phyloP scores from a whole-genome alignment of 768 basidiomycete genomes.

The Pisolithus marmoratus region DNA sequence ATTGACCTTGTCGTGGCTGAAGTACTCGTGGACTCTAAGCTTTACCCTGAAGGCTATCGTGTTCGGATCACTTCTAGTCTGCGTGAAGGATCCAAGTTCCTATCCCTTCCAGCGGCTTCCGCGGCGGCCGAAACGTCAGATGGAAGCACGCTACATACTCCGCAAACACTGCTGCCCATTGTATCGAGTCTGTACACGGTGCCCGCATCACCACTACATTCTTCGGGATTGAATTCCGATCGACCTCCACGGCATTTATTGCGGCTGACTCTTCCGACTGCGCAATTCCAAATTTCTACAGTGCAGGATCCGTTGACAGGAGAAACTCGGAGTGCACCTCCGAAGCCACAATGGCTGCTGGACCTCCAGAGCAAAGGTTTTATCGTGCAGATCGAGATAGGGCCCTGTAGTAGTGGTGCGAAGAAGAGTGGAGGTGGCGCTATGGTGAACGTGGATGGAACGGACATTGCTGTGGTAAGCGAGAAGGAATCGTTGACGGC shows the following conservation, averaged over 20 bases:
- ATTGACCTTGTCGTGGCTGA: slow-evolving; percentile 75
- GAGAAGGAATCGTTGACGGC: slow-evolving; percentile 75
- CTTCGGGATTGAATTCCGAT: slow-evolving; percentile 54
- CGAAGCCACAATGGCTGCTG: slow-evolving; percentile 68
- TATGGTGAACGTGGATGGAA: slow-evolving; percentile 32
- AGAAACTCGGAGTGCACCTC: slow-evolving; percentile 50
- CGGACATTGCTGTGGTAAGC: slow-evolving; percentile 41
- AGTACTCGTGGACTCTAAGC: slow-evolving; percentile 72
- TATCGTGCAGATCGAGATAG: slow-evolving; percentile 51
- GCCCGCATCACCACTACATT: slow-evolving; percentile 77
- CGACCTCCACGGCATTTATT: slow-evolving; percentile 65
- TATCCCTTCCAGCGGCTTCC: slow-evolving; percentile 28
- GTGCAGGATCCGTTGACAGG: slow-evolving; percentile 80
- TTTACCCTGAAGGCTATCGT: slow-evolving; percentile 73
- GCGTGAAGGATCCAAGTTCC: slow-evolving; percentile 31
- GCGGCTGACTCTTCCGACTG: slow-evolving; percentile 74
- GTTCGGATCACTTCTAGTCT: slow-evolving; percentile 42
- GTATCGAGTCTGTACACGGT: slow-evolving; percentile 62
- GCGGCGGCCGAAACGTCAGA: slow-evolving; percentile 6
- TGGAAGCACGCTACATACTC: background rate
- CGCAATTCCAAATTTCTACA: slow-evolving; percentile 70
- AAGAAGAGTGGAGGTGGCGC: slow-evolving; percentile 10
- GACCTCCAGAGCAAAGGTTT: slow-evolving; percentile 58
- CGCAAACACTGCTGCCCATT: slow-evolving; percentile 41
- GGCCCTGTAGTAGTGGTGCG: slow-evolving; percentile 29